phyloP scores from a whole-genome alignment of 495 filamentous ascomycete species.

The Aspergillus diversus region DNA sequence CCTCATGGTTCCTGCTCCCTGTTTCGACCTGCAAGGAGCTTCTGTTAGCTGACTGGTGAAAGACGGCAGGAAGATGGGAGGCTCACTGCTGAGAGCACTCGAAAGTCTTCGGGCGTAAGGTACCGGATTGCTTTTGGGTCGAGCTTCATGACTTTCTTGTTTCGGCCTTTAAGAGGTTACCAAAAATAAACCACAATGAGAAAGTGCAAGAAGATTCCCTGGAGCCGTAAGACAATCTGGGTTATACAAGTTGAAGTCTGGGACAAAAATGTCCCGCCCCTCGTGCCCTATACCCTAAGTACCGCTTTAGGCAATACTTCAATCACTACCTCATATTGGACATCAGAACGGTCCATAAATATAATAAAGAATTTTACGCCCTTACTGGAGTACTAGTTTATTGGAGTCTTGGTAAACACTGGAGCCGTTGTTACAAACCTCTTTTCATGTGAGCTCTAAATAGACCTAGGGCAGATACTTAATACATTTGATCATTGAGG shows the following conservation, averaged over 20 bases:
- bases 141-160: slow-evolving; percentile 71
- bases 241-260: slow-evolving; percentile 16
- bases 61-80: slow-evolving; percentile 31
- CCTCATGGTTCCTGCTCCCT: slow-evolving; percentile 94
- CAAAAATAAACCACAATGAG: background rate
- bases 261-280: slow-evolving; percentile 37
- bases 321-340: background rate
- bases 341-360: slow-evolving; percentile 4
- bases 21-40: slow-evolving; percentile 70
- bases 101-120: slow-evolving; percentile 90
- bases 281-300: slow-evolving; percentile 52
- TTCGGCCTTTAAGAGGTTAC: background rate
- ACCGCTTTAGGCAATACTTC: slow-evolving; percentile 30
- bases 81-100: slow-evolving; percentile 86
- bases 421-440: too few relatives aligned
- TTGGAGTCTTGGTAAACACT: too few relatives aligned
- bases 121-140: slow-evolving; percentile 91
- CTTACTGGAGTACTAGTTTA: too few relatives aligned
- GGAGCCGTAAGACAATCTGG: slow-evolving; percentile 1
- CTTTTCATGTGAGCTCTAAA: slow-evolving; percentile 3
- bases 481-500: slow-evolving; percentile 10
- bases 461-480: background rate
- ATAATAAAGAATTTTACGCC: background rate
- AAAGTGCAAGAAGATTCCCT: background rate
- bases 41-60: slow-evolving; percentile 36